These are phyloP conservation scores for Epichloe sylvatica DNA, from an alignment of 2,329 filamentous ascomycete species.

Conservation along the genomic window DNA sequence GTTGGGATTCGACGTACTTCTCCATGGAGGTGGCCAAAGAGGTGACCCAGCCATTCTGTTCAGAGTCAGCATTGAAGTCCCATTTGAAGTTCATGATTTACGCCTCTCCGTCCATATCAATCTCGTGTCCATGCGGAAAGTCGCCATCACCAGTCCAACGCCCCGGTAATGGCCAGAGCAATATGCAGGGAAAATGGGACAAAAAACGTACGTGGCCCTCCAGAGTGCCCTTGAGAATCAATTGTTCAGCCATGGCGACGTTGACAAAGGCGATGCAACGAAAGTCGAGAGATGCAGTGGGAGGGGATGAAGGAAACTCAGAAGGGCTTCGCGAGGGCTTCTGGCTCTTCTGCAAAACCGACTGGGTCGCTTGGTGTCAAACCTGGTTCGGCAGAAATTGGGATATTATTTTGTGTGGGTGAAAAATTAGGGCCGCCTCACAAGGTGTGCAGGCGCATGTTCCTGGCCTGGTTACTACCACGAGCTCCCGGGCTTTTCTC, in stretches of 20 bases:
- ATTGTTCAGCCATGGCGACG: constrained; percentile 71
- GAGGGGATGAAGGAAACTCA: constrained; percentile 21
- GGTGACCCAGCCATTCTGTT: constrained; percentile 91
- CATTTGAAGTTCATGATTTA: neutral
- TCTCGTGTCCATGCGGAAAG: neutral
- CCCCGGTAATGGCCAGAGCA: constrained; percentile 6
- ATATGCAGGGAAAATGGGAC: constrained; percentile 9
- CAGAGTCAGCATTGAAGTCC: constrained; percentile 12
- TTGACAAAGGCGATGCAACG: constrained; percentile 29
- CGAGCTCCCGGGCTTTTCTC: neutral
- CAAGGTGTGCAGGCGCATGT: neutral
- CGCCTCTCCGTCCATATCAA: neutral
- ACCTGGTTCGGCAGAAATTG: constrained; percentile 21
- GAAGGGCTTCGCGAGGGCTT: constrained; percentile 14
- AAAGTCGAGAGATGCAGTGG: constrained; percentile 15
- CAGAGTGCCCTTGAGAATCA: constrained; percentile 92
- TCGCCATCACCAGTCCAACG: constrained; percentile 1
- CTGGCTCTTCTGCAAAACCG: constrained; percentile 15
- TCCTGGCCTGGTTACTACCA: constrained; percentile 2
- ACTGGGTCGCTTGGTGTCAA: constrained; percentile 9
- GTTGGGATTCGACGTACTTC: constrained; percentile 53
- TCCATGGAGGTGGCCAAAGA: constrained; percentile 96
- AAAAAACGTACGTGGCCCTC: constrained; percentile 71
- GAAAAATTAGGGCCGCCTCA: constrained; percentile 33
- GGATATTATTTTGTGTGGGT: constrained; percentile 37